These are phyloP conservation scores for Stachybotrys chartarum DNA, from an alignment of 2,329 filamentous ascomycete species.

Conservation along the genomic window DNA sequence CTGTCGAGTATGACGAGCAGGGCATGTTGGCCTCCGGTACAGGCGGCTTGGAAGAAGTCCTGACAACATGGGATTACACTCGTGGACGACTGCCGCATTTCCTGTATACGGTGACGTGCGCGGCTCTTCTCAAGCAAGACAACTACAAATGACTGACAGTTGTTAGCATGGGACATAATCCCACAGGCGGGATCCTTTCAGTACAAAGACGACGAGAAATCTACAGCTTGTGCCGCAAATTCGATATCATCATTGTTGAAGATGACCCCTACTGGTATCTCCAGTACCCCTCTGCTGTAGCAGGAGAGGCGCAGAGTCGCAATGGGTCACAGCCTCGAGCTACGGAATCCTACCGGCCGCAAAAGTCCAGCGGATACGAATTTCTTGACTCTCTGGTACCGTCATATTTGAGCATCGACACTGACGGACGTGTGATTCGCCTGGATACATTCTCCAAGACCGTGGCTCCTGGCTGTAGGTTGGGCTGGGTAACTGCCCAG, in stretches of 20 bases:
- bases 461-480: constrained; percentile 77
- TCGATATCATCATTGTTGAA: constrained; percentile 85
- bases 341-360: constrained; percentile 21
- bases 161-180: constrained; percentile 64
- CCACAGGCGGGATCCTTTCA: constrained; percentile 69
- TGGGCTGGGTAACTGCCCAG: constrained; percentile 87
- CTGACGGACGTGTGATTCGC: constrained; percentile 79
- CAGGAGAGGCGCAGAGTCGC: constrained; percentile 41
- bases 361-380: constrained; percentile 53
- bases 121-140: constrained; percentile 13
- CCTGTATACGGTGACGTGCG: constrained; percentile 84
- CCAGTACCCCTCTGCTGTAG: constrained; percentile 69
- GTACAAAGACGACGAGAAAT: constrained; percentile 68
- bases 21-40: constrained; percentile 72
- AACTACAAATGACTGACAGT: neutral
- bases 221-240: constrained; percentile 73
- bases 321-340: constrained; percentile 21
- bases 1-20: constrained; percentile 68
- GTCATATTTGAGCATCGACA: constrained; percentile 74
- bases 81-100: constrained; percentile 73
- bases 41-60: constrained; percentile 68
- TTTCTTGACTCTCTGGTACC: constrained; percentile 81
- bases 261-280: constrained; percentile 97
- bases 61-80: constrained; percentile 73
- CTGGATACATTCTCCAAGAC: constrained; percentile 95